Evolutionary conservation across 805 yeast species (phyloP).

Genomic region (Saccharomycopsis selenospora): DNA sequence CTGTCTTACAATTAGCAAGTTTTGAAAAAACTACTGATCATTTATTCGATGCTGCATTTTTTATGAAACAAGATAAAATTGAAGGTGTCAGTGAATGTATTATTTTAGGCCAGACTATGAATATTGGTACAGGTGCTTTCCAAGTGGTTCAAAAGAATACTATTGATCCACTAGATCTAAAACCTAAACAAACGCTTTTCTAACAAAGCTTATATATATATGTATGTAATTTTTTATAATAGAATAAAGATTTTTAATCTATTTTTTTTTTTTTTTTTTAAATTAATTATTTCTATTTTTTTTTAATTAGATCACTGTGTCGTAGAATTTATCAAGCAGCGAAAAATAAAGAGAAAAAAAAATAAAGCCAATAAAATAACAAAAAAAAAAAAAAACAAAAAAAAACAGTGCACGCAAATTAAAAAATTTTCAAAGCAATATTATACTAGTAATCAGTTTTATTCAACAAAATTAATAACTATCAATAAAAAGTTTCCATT

Average conservation of each 20-base stretch:
- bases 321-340: too few species aligned
- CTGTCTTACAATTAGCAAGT: conserved; percentile 92
- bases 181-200: conserved; percentile 30
- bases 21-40: conserved; percentile 98
- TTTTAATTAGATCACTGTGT: too few species aligned
- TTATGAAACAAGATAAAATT: conserved; percentile 89
- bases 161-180: conserved; percentile 37
- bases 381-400: background rate
- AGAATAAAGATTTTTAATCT: too few species aligned
- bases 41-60: conserved; percentile 95
- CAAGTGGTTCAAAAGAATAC: conserved; percentile 62
- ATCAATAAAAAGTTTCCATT: background rate
- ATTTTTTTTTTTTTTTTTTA: too few species aligned
- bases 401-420: background rate
- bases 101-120: conserved; percentile 95
- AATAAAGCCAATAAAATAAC: background rate
- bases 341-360: too few species aligned
- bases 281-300: too few species aligned
- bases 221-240: too few species aligned
- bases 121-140: conserved; percentile 95
- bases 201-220: conserved; percentile 2
- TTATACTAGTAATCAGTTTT: background rate
- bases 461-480: background rate
- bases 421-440: background rate
- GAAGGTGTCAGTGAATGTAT: conserved; percentile 99